These are phyloP conservation scores for Trichocomaceae sp. DNA, from an alignment of 2,329 filamentous ascomycete species.

Conservation along the genomic window DNA sequence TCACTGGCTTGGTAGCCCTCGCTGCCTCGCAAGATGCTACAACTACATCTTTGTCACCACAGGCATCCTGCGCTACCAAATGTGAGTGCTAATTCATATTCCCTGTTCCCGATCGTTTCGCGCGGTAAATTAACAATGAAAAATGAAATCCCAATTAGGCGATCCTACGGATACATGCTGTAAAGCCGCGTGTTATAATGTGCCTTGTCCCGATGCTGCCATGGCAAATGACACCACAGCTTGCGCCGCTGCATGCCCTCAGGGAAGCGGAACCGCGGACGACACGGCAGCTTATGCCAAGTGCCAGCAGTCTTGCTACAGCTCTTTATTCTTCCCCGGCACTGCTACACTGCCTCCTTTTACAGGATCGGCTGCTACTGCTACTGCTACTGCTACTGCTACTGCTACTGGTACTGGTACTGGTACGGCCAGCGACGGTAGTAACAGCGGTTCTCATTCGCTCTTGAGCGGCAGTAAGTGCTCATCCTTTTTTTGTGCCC, in stretches of 20 bases:
- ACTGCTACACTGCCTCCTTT: constrained; percentile 12
- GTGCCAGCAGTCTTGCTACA: constrained; percentile 47
- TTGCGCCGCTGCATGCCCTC: constrained; percentile 48
- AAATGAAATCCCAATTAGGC: constrained; percentile 27
- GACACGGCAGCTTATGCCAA: constrained; percentile 42
- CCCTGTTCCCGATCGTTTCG: background rate
- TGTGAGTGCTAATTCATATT: constrained; percentile 26
- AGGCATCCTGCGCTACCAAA: constrained; percentile 29
- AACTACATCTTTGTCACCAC: constrained; percentile 28
- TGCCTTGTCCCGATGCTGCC: constrained; percentile 46
- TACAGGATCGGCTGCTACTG: background rate
- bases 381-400: constrained; percentile 15
- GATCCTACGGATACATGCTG: constrained; percentile 43
- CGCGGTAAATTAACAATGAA: background rate
- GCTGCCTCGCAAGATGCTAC: constrained; percentile 37
- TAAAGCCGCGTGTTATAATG: constrained; percentile 45
- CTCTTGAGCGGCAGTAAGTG: constrained; percentile 5
- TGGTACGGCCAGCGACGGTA: constrained; percentile 1
- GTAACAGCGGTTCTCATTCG: background rate
- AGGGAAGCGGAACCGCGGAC: constrained; percentile 44
- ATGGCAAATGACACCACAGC: constrained; percentile 47
- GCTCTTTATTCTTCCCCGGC: constrained; percentile 40
- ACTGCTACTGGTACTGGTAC: too few relatives aligned
- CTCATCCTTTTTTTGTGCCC: background rate
- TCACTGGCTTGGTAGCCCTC: constrained; percentile 41